These are phyloP conservation scores for Termitomyces titanicus DNA, from an alignment of 768 basidiomycete species.

Conservation along the genomic window DNA sequence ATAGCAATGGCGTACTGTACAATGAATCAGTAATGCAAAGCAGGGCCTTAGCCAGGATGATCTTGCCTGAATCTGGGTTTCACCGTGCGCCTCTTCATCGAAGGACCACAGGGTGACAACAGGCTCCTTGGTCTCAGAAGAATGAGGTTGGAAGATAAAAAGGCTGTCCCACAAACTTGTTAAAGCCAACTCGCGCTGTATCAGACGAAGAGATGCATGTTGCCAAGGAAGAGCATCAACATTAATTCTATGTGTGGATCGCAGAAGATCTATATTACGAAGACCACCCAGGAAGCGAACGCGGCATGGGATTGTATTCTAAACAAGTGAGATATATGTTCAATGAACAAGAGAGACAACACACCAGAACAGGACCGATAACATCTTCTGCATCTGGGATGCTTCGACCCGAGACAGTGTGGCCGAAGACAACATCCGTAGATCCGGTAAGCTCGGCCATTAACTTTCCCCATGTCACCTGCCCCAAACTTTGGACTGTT, in stretches of 20 bases:
- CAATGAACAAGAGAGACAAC: constrained; percentile 9
- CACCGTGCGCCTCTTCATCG: constrained; percentile 10
- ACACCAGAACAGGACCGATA: constrained; percentile 43
- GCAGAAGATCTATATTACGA: constrained; percentile 31
- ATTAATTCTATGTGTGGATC: constrained; percentile 33
- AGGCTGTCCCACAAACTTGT: constrained; percentile 36
- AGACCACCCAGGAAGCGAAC: constrained; percentile 23
- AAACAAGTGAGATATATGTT: background rate
- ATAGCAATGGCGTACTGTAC: constrained; percentile 41
- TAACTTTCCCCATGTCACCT: constrained; percentile 25
- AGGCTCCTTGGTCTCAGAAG: constrained; percentile 8
- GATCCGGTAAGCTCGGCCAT: constrained; percentile 26
- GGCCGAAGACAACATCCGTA: constrained; percentile 42
- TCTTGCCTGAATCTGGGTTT: constrained; percentile 25
- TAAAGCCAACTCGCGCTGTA: constrained; percentile 31
- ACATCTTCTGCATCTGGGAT: constrained; percentile 38
- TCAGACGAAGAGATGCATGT: constrained; percentile 39
- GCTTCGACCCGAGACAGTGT: constrained; percentile 41
- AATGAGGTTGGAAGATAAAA: constrained; percentile 39
- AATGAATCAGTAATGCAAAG: background rate
- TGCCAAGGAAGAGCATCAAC: constrained; percentile 39
- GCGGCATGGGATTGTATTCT: constrained; percentile 47
- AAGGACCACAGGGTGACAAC: constrained; percentile 27
- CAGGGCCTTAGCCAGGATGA: background rate
- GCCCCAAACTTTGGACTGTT: constrained; percentile 33